These are phyloP conservation scores for Neonectria sp. DNA, from an alignment of 2,329 filamentous ascomycete genomes.

Conservation along the genomic window DNA sequence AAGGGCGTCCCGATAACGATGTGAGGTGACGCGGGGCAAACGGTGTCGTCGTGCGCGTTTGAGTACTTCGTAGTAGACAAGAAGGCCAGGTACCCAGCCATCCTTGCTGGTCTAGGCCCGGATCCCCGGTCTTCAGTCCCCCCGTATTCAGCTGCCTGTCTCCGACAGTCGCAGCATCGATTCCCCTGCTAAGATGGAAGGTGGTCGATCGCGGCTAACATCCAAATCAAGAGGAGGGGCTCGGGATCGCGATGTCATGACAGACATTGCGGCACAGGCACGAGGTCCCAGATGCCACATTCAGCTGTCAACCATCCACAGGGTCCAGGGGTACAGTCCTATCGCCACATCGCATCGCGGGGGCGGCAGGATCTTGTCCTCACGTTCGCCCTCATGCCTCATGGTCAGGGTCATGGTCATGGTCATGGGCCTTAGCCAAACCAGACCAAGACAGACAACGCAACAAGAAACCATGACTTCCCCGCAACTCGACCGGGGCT, in stretches of 20 bases:
- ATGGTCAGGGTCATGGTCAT: constrained; percentile 2
- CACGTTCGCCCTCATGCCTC: background rate
- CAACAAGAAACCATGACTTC: constrained; percentile 30
- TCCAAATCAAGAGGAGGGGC: background rate
- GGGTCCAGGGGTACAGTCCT: background rate
- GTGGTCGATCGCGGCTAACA: constrained; percentile 2
- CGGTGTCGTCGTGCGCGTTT: background rate
- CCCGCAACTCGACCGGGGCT: constrained; percentile 37
- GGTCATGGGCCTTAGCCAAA: background rate
- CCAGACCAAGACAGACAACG: constrained; percentile 16
- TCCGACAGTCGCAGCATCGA: background rate
- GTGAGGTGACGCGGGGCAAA: background rate
- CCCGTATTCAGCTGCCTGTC: background rate
- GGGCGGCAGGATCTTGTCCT: background rate
- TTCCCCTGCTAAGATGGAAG: too few species aligned
- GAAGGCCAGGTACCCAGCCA: background rate
- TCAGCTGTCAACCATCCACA: constrained; percentile 1
- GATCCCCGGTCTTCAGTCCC: background rate
- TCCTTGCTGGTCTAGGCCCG: background rate
- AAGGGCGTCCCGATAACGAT: background rate
- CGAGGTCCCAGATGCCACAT: constrained; percentile 1
- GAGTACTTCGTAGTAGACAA: background rate
- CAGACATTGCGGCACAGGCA: background rate
- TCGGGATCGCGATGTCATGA: constrained; percentile 1
- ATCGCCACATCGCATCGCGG: background rate